These are phyloP conservation scores for Lichtheimia ramosa DNA, from an alignment of 371 early-diverging fungal species.

Conservation along the genomic window DNA sequence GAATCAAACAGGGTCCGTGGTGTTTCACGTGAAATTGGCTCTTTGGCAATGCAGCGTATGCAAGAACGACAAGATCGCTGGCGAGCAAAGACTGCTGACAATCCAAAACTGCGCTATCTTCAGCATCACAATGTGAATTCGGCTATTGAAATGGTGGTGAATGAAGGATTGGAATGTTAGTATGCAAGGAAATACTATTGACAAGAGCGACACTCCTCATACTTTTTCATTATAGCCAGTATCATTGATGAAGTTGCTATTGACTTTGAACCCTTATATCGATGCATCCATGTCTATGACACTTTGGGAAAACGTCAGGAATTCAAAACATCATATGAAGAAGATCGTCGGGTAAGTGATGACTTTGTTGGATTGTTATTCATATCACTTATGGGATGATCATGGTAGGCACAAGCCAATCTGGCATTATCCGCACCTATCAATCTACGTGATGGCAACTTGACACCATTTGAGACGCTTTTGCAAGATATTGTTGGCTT, in stretches of 20 bases:
- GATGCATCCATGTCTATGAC: constrained; percentile 93
- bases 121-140: constrained; percentile 74
- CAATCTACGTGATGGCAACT: constrained; percentile 62
- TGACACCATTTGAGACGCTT: constrained; percentile 70
- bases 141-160: constrained; percentile 85
- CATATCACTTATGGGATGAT: neutral
- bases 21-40: constrained; percentile 84
- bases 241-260: constrained; percentile 73
- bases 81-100: constrained; percentile 56
- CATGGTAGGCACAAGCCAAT: constrained; percentile 69
- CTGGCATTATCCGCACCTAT: constrained; percentile 65
- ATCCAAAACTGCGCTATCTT: constrained; percentile 53
- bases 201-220: neutral
- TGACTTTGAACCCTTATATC: constrained; percentile 93
- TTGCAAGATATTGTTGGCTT: constrained; percentile 93
- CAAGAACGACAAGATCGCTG: constrained; percentile 65
- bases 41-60: constrained; percentile 81
- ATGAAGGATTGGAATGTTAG: constrained; percentile 84
- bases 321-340: constrained; percentile 87
- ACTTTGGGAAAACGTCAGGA: constrained; percentile 85
- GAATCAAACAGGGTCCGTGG: constrained; percentile 66
- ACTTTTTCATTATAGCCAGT: constrained; percentile 44
- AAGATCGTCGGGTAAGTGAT: constrained; percentile 75
- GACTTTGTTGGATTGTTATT: constrained; percentile 4
- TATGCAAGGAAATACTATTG: neutral